Conservation (phyloP, 2,329 filamentous ascomycete genomes). For the Pseudogymnoascus sp. region DNA sequence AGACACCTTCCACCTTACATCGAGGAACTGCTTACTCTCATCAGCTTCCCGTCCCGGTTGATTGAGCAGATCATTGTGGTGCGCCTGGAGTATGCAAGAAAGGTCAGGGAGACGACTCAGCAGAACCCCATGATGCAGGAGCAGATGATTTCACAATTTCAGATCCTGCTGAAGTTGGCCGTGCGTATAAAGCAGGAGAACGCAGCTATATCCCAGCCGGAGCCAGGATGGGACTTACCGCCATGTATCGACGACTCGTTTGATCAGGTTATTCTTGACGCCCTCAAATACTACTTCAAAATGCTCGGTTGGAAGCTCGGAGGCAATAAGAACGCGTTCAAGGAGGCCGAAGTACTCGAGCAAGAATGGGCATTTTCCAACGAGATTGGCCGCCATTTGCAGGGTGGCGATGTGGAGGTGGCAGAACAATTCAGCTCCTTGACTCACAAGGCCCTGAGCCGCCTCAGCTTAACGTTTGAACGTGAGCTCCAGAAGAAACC, state of each 20-base stretch:
- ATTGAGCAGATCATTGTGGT: slow-evolving; percentile 96
- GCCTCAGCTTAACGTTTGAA: slow-evolving; percentile 85
- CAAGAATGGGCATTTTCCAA: slow-evolving; percentile 98
- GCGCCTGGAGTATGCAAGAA: slow-evolving; percentile 81
- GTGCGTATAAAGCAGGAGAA: slow-evolving; percentile 91
- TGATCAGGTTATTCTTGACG: slow-evolving; percentile 82
- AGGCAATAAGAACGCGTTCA: slow-evolving; percentile 98
- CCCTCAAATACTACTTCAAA: slow-evolving; percentile 95
- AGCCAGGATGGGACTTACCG: slow-evolving; percentile 90
- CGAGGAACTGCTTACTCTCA: slow-evolving; percentile 87
- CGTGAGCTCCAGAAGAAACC: slow-evolving; percentile 77
- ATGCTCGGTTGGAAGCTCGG: slow-evolving; percentile 97
- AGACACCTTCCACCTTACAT: slow-evolving; percentile 93
- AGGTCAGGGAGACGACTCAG: slow-evolving; percentile 90
- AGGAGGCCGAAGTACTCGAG: slow-evolving; percentile 93
- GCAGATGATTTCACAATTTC: slow-evolving; percentile 96
- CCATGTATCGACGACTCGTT: slow-evolving; percentile 96
- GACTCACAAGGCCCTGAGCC: slow-evolving; percentile 83
- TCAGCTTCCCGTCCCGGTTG: slow-evolving; percentile 92
- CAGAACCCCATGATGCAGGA: slow-evolving; percentile 91
- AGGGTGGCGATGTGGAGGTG: slow-evolving; percentile 90
- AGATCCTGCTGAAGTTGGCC: slow-evolving; percentile 82
- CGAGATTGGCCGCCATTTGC: slow-evolving; percentile 81
- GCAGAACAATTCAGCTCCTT: slow-evolving; percentile 94
- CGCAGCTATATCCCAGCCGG: slow-evolving; percentile 69